Conservation (phyloP, 306 rosid genomes). For the Quercus cerris region DNA sequence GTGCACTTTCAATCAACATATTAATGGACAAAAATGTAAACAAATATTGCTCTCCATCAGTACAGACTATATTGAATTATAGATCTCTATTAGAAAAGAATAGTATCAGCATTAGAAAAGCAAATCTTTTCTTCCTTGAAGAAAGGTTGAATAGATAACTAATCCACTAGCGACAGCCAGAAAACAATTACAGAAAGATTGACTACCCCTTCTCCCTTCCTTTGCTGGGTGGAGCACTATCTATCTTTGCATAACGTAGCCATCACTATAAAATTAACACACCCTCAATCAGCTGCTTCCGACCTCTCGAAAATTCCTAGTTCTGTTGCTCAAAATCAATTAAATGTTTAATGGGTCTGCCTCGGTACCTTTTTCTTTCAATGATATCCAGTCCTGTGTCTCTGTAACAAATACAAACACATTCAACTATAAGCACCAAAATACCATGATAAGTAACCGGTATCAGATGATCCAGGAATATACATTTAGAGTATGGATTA, state of each 20-base stretch:
- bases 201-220: slow-evolving; percentile 23
- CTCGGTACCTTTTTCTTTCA: slow-evolving; percentile 65
- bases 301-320: slow-evolving; percentile 28
- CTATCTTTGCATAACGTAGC: slow-evolving; percentile 26
- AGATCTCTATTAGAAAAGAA: slow-evolving; percentile 52
- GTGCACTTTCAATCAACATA: slow-evolving; percentile 33
- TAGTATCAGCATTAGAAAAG: slow-evolving; percentile 51
- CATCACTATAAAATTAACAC: slow-evolving; percentile 32
- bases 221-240: slow-evolving; percentile 30
- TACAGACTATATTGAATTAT: slow-evolving; percentile 13
- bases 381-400: slow-evolving; percentile 51
- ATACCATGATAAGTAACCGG: neutral
- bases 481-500: neutral
- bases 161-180: slow-evolving; percentile 38
- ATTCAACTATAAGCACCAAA: slow-evolving; percentile 20
- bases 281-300: slow-evolving; percentile 18
- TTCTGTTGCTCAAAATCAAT: slow-evolving; percentile 26
- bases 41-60: slow-evolving; percentile 34
- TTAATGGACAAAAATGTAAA: neutral
- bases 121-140: slow-evolving; percentile 41
- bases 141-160: slow-evolving; percentile 39
- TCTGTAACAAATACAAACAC: slow-evolving; percentile 52
- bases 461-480: neutral
- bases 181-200: slow-evolving; percentile 27
- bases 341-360: slow-evolving; percentile 79